These are phyloP conservation scores for Dothistroma pini DNA, from an alignment of 2,329 filamentous ascomycete genomes.

Conservation along the genomic window DNA sequence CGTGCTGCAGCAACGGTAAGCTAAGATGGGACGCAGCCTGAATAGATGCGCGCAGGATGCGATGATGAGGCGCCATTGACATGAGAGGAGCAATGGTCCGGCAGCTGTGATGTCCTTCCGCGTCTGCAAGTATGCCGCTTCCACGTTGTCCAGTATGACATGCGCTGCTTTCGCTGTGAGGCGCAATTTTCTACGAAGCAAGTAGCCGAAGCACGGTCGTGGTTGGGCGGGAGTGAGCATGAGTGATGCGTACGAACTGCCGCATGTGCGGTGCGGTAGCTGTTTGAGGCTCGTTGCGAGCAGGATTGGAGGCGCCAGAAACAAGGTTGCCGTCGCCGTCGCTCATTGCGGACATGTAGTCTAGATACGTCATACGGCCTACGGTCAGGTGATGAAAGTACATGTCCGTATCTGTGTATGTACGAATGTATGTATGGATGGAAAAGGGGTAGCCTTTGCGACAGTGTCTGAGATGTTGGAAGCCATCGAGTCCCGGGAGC, in stretches of 20 bases:
- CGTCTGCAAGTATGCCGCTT: constrained; percentile 1
- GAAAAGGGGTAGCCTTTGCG: background rate
- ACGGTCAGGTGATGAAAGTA: background rate
- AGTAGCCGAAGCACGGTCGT: constrained; percentile 6
- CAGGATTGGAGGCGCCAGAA: constrained; percentile 1
- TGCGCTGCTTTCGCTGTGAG: background rate
- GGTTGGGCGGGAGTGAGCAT: constrained; percentile 12
- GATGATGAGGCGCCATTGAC: background rate
- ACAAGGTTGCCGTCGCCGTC: constrained; percentile 1
- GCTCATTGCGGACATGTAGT: background rate
- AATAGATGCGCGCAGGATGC: background rate
- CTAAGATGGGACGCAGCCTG: background rate
- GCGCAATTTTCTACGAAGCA: background rate
- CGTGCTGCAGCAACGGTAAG: background rate
- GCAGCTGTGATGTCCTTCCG: background rate
- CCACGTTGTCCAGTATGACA: background rate
- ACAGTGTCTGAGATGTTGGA: constrained; percentile 5
- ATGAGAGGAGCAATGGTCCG: background rate
- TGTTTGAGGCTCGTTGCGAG: constrained; percentile 13
- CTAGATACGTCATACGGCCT: background rate
- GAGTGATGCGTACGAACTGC: constrained; percentile 19
- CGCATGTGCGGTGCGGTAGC: constrained; percentile 17
- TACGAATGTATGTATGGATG: background rate
- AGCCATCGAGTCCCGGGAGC: constrained; percentile 3
- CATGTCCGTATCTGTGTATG: background rate